These are phyloP conservation scores for Pseudonectria buxi DNA, from an alignment of 2,329 filamentous ascomycete species.

Conservation along the genomic window DNA sequence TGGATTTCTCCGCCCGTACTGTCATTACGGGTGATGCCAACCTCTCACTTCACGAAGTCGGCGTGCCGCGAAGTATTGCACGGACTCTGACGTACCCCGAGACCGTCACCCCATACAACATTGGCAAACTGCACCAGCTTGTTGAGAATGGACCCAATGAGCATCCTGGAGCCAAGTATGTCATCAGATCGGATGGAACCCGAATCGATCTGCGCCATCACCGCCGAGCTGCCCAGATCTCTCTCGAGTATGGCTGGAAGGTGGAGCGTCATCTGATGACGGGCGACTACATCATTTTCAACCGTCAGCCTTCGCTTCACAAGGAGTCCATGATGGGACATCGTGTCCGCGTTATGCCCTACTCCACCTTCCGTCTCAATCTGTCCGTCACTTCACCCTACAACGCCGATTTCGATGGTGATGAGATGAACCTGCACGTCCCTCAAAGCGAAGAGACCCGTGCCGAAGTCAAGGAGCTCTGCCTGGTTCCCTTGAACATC, in stretches of 20 bases:
- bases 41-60: constrained; percentile 91
- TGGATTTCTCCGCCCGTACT: constrained; percentile 98
- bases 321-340: constrained; percentile 99
- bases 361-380: constrained; percentile 96
- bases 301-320: constrained; percentile 96
- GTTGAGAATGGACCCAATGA: constrained; percentile 92
- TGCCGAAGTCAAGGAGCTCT: constrained; percentile 88
- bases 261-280: constrained; percentile 95
- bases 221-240: constrained; percentile 78
- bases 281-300: constrained; percentile 98
- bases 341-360: constrained; percentile 94
- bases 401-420: constrained; percentile 99
- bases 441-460: constrained; percentile 96
- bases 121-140: constrained; percentile 79
- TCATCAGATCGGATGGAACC: constrained; percentile 88
- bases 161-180: constrained; percentile 93
- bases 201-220: constrained; percentile 93
- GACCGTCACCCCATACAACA: constrained; percentile 96
- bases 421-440: constrained; percentile 99
- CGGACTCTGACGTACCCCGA: constrained; percentile 92
- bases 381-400: constrained; percentile 96
- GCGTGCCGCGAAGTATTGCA: constrained; percentile 90
- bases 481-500: constrained; percentile 97
- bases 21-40: constrained; percentile 99
- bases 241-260: constrained; percentile 94